Evolutionary conservation across 2,329 filamentous ascomycete species (phyloP), one percentile per base, ranked within the genome.

Genomic region (Calonectria ilicicola): DNA sequence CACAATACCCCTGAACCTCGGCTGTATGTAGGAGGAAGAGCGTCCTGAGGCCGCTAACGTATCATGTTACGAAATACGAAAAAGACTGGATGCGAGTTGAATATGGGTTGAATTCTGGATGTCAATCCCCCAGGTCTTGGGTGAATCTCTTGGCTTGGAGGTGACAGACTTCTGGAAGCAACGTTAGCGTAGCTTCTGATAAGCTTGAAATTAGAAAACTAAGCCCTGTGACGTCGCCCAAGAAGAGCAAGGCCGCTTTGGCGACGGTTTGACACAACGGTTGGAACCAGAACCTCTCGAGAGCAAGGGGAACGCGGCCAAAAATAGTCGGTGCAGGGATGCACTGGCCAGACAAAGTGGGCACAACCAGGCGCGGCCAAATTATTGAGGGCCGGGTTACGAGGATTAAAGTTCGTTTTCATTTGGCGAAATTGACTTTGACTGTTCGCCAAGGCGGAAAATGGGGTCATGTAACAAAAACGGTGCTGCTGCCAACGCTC

Each of bases 121-220:
- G 12, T 5, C 1, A 23, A 19, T 23, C 26, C 1, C 23, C 17
- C 29, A 14, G 26, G 26, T 9, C 8, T 17, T 14, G 17, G 32
- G 10, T 17, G 53, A 5, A 5, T 2, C 9, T 14, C 14, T 60
- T 2, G 14, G 3, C 8, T 2, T 5, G 15, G 12, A 38, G 27
- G 12, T 9, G 35, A 8, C 23, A 58, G 53, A 60, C 23, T 60
- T 60, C 53, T 60, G 38, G 53, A 60, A 40, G 32, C 38, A 60
- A 60, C 32, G 21, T 60, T 40, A 27, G 53, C 53, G 53, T n/a
- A 47, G 53, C 21, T 27, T 40, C 12, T 35, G 23, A 60, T 60
- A 60, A 60, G 53, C 53, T 60, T 60, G 53, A 60, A 60, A 60
- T 60, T 60, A 60, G 21, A 40, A 60, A 17, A 60, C 32, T 23